Percentiles rank a stretch among this genome's conserved stretches.
phyloP scores from a whole-genome alignment of 768 basidiomycete genomes.

The Mycena amicta region DNA sequence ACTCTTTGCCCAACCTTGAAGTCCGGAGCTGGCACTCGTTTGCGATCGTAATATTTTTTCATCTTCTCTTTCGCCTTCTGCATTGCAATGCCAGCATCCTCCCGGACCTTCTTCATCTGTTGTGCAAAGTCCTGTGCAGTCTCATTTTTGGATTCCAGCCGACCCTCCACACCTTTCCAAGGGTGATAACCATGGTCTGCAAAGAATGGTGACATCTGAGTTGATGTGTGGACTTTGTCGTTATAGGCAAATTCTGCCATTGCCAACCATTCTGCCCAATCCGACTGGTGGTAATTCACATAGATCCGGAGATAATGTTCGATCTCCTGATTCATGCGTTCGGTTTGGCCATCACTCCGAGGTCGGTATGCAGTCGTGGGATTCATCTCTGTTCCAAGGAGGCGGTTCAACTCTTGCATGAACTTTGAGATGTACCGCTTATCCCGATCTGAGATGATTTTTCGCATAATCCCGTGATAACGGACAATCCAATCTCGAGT shows the following conservation, averaged over 20 bases:
- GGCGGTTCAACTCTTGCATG: conserved; percentile 28
- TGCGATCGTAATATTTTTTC: too few relatives aligned
- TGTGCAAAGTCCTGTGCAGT: conserved; percentile 20
- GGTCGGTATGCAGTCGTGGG: conserved; percentile 43
- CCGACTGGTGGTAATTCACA: conserved; percentile 31
- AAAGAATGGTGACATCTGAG: conserved; percentile 34
- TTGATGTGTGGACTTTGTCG: conserved; percentile 30
- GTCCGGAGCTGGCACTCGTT: too few relatives aligned
- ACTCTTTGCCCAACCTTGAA: too few relatives aligned
- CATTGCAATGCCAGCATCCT: too few relatives aligned
- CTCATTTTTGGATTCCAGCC: conserved; percentile 4
- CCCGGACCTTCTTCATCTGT: too few relatives aligned
- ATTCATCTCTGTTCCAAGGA: conserved; percentile 31
- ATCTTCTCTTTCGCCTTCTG: too few relatives aligned
- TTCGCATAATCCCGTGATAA: conserved; percentile 26
- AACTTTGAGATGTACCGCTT: conserved; percentile 26
- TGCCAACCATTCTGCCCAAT: conserved; percentile 37
- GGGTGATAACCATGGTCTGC: conserved; percentile 28
- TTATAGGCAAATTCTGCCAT: conserved; percentile 39
- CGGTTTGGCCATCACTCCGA: conserved; percentile 44
- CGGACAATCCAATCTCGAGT: conserved; percentile 22
- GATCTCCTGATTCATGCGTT: too few relatives aligned
- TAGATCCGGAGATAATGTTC: too few relatives aligned
- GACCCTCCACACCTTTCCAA: conserved; percentile 2
- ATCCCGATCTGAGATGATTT: conserved; percentile 1